phyloP scores from a whole-genome alignment of 805 yeast genomes.

The Yarrowia sp. region DNA sequence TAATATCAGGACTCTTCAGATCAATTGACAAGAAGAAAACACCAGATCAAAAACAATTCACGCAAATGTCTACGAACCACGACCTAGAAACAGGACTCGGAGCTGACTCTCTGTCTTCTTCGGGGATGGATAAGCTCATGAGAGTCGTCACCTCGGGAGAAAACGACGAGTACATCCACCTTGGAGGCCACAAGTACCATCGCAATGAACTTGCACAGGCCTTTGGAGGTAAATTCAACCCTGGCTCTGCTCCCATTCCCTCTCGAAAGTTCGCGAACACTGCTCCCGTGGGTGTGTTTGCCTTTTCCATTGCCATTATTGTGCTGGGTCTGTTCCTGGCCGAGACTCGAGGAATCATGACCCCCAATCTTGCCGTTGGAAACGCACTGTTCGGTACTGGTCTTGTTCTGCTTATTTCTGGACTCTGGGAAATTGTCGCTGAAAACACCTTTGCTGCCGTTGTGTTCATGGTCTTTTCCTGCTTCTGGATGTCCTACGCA shows the following conservation, averaged over 20 bases:
- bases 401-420: constrained; percentile 62
- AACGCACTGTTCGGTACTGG: constrained; percentile 69
- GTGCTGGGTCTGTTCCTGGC: constrained; percentile 61
- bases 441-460: constrained; percentile 71
- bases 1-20: background rate
- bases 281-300: constrained; percentile 65
- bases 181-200: constrained; percentile 71
- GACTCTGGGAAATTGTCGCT: constrained; percentile 68
- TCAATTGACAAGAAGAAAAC: background rate
- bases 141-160: constrained; percentile 52
- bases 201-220: constrained; percentile 66
- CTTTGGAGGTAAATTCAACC: constrained; percentile 49
- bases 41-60: background rate
- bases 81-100: constrained; percentile 24
- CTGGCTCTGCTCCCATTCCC: constrained; percentile 46
- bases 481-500: constrained; percentile 71
- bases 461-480: constrained; percentile 57
- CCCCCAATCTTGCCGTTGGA: constrained; percentile 64
- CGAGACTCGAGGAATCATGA: constrained; percentile 62
- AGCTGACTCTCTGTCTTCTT: constrained; percentile 15
- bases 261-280: constrained; percentile 64
- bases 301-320: constrained; percentile 66
- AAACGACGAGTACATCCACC: constrained; percentile 66
- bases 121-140: constrained; percentile 22
- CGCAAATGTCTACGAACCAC: background rate